A percentile compares a stretch with the other conserved stretches of the same genome.
These are phyloP conservation scores for Lentinula guzmanii DNA, from an alignment of 768 basidiomycete genomes.

Conservation along the genomic window DNA sequence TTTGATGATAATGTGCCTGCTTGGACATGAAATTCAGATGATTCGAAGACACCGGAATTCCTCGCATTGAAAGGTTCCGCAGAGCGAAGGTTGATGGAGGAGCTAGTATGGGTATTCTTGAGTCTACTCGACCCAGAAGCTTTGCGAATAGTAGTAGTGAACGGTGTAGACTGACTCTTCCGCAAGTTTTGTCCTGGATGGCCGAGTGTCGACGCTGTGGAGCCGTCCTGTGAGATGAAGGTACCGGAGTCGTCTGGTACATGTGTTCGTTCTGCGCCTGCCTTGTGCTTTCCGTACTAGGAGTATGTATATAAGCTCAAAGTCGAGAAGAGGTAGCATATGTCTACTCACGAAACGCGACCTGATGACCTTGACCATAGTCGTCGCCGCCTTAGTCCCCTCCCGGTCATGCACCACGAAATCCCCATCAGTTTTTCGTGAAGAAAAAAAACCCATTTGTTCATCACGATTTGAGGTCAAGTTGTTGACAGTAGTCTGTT, in stretches of 20 bases:
- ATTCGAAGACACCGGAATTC: neutral
- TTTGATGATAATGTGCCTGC: neutral
- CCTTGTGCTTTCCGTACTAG: slow-evolving; percentile 47
- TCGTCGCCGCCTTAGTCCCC: slow-evolving; percentile 26
- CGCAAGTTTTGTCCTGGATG: slow-evolving; percentile 13
- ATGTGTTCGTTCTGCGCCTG: slow-evolving; percentile 36
- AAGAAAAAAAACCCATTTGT: slow-evolving; percentile 49
- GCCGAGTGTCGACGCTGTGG: slow-evolving; percentile 27
- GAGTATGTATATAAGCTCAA: slow-evolving; percentile 7
- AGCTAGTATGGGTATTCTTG: neutral
- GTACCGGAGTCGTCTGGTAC: slow-evolving; percentile 15
- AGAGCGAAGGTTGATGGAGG: slow-evolving; percentile 1
- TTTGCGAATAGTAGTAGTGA: neutral
- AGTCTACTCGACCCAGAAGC: neutral
- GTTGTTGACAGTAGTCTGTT: neutral
- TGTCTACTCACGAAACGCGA: slow-evolving; percentile 48
- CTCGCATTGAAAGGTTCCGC: neutral
- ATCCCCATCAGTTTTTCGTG: slow-evolving; percentile 39
- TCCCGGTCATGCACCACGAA: slow-evolving; percentile 19
- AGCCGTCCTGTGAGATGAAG: slow-evolving; percentile 24
- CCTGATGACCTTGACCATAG: slow-evolving; percentile 52
- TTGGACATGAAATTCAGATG: neutral
- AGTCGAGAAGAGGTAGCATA: neutral
- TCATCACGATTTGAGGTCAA: neutral
- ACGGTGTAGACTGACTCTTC: slow-evolving; percentile 14